Percentiles rank a stretch among this genome's conserved stretches.
phyloP scores from a whole-genome alignment of 257 asterid genomes.

The Solanum lycopersicoides region DNA sequence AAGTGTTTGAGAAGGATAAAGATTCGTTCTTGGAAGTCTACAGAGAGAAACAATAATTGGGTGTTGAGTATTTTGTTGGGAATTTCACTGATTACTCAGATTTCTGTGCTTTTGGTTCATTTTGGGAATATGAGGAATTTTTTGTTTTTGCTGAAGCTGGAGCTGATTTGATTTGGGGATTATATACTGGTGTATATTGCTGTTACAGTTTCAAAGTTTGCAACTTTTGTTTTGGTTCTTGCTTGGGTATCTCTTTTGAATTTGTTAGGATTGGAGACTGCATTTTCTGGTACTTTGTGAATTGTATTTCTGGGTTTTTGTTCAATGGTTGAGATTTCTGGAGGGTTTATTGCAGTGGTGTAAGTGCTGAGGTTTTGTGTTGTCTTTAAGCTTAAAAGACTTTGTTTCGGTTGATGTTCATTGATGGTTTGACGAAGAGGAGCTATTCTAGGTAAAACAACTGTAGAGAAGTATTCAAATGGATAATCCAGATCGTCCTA shows the following conservation, averaged over 20 bases:
- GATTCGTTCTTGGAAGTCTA: background rate
- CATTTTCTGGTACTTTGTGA: background rate
- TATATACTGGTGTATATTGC: background rate
- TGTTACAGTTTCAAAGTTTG: background rate
- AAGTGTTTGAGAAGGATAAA: background rate
- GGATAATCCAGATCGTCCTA: slow-evolving; percentile 55
- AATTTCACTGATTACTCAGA: background rate
- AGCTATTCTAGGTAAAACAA: background rate
- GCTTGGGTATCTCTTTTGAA: background rate
- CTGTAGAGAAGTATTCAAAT: slow-evolving; percentile 6
- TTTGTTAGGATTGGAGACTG: background rate
- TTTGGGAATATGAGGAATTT: background rate
- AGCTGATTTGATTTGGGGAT: background rate
- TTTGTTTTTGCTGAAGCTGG: background rate
- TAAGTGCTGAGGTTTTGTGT: background rate
- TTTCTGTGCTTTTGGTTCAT: background rate
- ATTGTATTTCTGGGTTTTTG: background rate
- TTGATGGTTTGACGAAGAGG: background rate
- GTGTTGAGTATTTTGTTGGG: background rate
- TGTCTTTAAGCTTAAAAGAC: background rate
- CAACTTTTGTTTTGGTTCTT: background rate
- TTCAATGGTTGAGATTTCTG: background rate
- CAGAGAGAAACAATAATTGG: background rate
- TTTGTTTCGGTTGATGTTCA: background rate
- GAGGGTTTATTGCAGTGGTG: background rate